A percentile compares a stretch with the other conserved stretches of the same genome.
phyloP scores from a whole-genome alignment of 2,329 filamentous ascomycete genomes.

The Drechslera avenae region DNA sequence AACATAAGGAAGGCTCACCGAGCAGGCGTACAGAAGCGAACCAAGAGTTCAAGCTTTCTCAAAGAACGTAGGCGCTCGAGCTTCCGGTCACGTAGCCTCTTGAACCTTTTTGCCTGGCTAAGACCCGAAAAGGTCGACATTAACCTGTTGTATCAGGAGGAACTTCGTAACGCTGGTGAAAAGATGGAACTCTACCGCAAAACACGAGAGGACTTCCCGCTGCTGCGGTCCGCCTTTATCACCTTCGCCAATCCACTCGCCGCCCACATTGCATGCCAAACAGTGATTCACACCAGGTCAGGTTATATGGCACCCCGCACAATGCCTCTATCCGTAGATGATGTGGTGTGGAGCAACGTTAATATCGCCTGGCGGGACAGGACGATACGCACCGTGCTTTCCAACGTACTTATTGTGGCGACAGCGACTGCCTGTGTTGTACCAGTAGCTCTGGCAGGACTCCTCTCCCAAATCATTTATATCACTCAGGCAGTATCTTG shows the following conservation, averaged over 20 bases:
- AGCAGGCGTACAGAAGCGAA: background rate
- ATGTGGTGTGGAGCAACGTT: constrained; percentile 17
- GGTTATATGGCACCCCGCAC: constrained; percentile 13
- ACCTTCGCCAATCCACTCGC: constrained; percentile 11
- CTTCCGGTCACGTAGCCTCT: background rate
- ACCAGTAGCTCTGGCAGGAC: constrained; percentile 10
- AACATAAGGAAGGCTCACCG: constrained; percentile 5
- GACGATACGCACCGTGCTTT: constrained; percentile 11
- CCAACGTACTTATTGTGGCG: constrained; percentile 5
- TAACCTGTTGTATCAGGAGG: background rate
- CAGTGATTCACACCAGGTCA: constrained; percentile 11
- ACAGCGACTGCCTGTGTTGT: constrained; percentile 5
- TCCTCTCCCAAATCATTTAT: constrained; percentile 19
- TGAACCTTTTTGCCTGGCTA: background rate
- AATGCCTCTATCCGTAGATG: constrained; percentile 5
- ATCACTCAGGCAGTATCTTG: constrained; percentile 6
- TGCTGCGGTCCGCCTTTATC: constrained; percentile 12
- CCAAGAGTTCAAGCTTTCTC: background rate
- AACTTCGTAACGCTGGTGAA: constrained; percentile 8
- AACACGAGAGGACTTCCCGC: background rate
- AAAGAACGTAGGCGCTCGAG: background rate
- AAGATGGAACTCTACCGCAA: constrained; percentile 6
- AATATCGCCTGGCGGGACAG: constrained; percentile 12
- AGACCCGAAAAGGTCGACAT: constrained; percentile 6
- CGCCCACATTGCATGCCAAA: constrained; percentile 11